Evolutionary conservation across 140 eudicot genomes (phyloP).

Genomic region (Eryngium alpinum): DNA sequence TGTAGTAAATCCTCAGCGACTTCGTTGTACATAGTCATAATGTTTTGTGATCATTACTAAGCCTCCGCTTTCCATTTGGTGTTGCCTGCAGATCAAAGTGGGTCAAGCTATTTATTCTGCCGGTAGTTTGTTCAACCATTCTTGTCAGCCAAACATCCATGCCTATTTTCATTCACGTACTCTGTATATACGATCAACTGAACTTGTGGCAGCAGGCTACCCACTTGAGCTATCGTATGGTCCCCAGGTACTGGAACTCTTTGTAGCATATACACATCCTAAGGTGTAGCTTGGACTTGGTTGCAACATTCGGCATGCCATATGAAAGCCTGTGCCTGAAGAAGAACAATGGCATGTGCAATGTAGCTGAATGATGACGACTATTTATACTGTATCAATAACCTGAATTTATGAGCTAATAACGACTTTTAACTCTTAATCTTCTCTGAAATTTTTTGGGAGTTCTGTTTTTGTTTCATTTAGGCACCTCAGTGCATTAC

Average conservation of each 20-base stretch:
- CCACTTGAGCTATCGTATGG: constrained; percentile 95
- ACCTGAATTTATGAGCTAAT: no score
- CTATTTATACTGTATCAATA: not conserved
- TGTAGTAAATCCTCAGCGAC: not conserved
- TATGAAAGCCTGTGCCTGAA: not conserved
- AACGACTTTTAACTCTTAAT: no score
- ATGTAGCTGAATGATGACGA: not conserved
- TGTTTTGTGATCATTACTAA: not conserved
- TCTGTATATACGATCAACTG: constrained; percentile 59
- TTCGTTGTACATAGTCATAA: not conserved
- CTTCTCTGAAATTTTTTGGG: no score
- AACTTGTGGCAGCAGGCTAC: constrained; percentile 42
- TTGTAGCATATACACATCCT: not conserved
- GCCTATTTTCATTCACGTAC: constrained; percentile 83
- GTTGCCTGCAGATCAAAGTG: constrained; percentile 57
- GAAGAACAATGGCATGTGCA: not conserved
- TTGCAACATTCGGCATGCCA: not conserved
- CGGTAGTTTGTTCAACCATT: constrained; percentile 92
- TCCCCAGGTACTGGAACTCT: constrained; percentile 64
- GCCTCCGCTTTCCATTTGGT: not conserved
- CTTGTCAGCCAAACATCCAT: constrained; percentile 86
- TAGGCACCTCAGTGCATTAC: not conserved
- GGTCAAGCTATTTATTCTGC: constrained; percentile 83
- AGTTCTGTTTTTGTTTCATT: no score
- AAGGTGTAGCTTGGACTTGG: not conserved